Evolutionary conservation across 352 stramenopile species (phyloP), one percentile per base, ranked within the genome.

Genomic region (Saprolegnia diclina): DNA sequence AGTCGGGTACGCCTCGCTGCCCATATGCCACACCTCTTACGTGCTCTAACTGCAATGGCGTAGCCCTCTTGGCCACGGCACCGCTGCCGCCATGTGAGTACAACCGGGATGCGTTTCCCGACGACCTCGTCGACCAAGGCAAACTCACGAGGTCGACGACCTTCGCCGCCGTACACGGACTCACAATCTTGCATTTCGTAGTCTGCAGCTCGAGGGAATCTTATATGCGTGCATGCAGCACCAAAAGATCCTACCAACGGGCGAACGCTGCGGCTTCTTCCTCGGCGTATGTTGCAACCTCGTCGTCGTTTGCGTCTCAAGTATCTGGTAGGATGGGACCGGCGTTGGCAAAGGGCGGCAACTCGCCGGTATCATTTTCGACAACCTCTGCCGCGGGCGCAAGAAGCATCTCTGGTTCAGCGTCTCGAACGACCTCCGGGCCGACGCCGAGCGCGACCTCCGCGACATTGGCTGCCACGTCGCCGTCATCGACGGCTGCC

Each of bases 321-420:
- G 21, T 21, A 65, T 52, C n/a, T 21, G 52, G 5, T 53, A 69
- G 63, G 63, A 94, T 56, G 76, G 72, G 5, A 73, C 74, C 13
- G 84, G 82, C 35, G 80, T 92, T 56, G 87, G 87, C 11, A 93
- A 95, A 67, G 87, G 87, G 14, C 74, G 87, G 0, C 83, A 92
- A 69, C 79, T 92, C 38, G 79, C 82, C 11, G 82, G 78, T 7
- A 77, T 90, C 35, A 71, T 95, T 7, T 69, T 83, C 13, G 81
- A 95, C 65, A 78, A 85, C 38, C 76, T 76, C 22, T 69, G 74
- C 9, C 66, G 75, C n/a, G 80, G 81, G 18, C 66, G 78, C n/a
- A 71, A 64, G 22, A 73, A 79, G 53, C 84, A 93, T 72, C 65
- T 94, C 1, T 96, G 88, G 88, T 72, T 94, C 19, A 87, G 74